Evolutionary conservation across 441 rosid genomes (phyloP).

Genomic region (Corymbia calophylla): DNA sequence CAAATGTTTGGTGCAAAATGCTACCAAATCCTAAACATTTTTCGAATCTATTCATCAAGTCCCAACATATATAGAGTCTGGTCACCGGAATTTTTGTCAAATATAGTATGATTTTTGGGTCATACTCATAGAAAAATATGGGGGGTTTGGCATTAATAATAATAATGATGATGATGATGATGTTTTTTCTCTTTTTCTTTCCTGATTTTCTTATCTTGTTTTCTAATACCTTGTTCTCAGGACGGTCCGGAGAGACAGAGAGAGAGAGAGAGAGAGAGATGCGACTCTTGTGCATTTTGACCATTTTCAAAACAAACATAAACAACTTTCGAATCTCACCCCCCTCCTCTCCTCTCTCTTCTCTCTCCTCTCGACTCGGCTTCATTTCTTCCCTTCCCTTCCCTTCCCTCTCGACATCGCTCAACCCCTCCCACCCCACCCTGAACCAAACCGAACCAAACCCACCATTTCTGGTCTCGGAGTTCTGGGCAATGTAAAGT

Average conservation of each 20-base stretch:
- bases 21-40: background rate
- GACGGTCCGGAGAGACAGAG: background rate
- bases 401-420: background rate
- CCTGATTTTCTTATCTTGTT: background rate
- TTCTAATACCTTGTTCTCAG: background rate
- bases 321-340: background rate
- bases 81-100: background rate
- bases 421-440: background rate
- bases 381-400: background rate
- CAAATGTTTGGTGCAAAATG: too few species aligned
- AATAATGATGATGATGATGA: background rate
- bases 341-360: background rate
- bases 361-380: constrained; percentile 3
- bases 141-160: background rate
- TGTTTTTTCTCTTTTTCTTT: background rate
- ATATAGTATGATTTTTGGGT: background rate
- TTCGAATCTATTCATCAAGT: background rate
- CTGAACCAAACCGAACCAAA: background rate
- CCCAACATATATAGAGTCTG: too few species aligned
- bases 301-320: background rate
- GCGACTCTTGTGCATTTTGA: background rate
- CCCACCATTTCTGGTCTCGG: background rate
- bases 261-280: too few species aligned
- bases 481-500: background rate
- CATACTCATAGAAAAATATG: background rate